Conservation (phyloP, 768 basidiomycete genomes). For the Infundibulicybe gibba region DNA sequence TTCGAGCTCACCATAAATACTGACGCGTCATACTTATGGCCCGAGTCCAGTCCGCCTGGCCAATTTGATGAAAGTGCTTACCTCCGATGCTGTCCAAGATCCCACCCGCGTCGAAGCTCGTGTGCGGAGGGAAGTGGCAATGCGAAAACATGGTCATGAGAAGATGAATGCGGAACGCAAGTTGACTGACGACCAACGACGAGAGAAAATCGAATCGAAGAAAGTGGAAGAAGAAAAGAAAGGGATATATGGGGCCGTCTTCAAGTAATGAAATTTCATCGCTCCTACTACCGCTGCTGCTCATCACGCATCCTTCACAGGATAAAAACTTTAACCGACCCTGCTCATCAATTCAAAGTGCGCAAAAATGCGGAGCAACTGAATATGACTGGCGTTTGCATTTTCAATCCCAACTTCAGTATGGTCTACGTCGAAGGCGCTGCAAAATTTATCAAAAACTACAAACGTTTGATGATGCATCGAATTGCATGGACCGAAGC, state of each 20-base stretch:
- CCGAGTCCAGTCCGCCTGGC: slow-evolving; percentile 71
- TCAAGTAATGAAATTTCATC: slow-evolving; percentile 63
- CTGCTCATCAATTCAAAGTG: slow-evolving; percentile 93
- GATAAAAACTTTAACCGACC: slow-evolving; percentile 86
- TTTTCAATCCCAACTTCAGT: slow-evolving; percentile 86
- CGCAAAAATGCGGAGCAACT: slow-evolving; percentile 94
- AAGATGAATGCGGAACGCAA: slow-evolving; percentile 93
- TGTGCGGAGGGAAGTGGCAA: slow-evolving; percentile 89
- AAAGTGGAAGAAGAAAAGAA: slow-evolving; percentile 86
- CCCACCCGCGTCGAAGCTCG: slow-evolving; percentile 97
- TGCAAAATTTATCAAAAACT: slow-evolving; percentile 78
- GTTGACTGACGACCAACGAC: slow-evolving; percentile 84
- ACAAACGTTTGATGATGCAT: slow-evolving; percentile 80
- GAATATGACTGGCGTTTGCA: slow-evolving; percentile 82
- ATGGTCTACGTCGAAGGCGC: slow-evolving; percentile 95
- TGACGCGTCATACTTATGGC: background rate
- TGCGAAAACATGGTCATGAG: slow-evolving; percentile 85
- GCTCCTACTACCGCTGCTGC: background rate
- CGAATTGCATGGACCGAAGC: slow-evolving; percentile 95
- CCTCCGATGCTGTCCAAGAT: slow-evolving; percentile 94
- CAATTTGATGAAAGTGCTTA: slow-evolving; percentile 97
- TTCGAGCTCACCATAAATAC: slow-evolving; percentile 21
- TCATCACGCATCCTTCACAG: slow-evolving; percentile 31
- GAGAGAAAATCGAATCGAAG: slow-evolving; percentile 84
- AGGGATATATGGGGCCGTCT: slow-evolving; percentile 79